phyloP scores from a whole-genome alignment of 495 filamentous ascomycete genomes.

The Cercophora sp. region DNA sequence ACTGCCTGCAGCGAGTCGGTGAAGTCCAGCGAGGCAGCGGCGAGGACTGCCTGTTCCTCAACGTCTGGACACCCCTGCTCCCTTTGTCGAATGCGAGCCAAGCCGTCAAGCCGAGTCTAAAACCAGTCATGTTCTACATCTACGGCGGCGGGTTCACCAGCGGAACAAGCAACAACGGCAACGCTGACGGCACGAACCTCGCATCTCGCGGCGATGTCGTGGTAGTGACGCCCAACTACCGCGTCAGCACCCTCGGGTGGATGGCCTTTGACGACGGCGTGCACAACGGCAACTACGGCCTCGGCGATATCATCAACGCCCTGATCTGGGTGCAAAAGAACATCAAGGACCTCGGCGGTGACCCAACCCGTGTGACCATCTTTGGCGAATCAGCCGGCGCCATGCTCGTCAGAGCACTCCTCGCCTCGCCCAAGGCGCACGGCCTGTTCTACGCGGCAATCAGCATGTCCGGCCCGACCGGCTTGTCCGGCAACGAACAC shows the following conservation, averaged over 20 bases:
- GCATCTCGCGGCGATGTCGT: constrained; percentile 44
- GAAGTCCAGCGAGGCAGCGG: constrained; percentile 25
- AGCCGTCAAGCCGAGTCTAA: constrained; percentile 14
- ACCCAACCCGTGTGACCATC: constrained; percentile 55
- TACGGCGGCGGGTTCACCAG: constrained; percentile 35
- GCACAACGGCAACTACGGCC: constrained; percentile 26
- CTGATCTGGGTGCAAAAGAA: constrained; percentile 64
- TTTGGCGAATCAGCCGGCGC: constrained; percentile 53
- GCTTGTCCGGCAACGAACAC: constrained; percentile 20
- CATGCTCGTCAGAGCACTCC: constrained; percentile 20
- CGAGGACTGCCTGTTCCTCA: constrained; percentile 38
- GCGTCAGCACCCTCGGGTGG: constrained; percentile 23
- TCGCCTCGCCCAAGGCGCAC: constrained; percentile 36
- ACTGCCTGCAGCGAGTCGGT: constrained; percentile 30
- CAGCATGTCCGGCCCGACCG: constrained; percentile 36
- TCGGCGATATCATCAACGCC: constrained; percentile 25
- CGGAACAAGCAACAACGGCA: constrained; percentile 32
- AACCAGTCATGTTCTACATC: constrained; percentile 36
- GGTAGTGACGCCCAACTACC: constrained; percentile 34
- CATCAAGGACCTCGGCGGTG: constrained; percentile 61
- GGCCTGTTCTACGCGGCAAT: constrained; percentile 41
- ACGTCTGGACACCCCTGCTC: constrained; percentile 37
- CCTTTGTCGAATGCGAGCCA: constrained; percentile 13
- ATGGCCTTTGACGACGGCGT: constrained; percentile 27
- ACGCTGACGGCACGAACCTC: constrained; percentile 39